A percentile compares a stretch with the other conserved stretches of the same genome.
phyloP scores from a whole-genome alignment of 1,139 yeast genomes.

The Hyphopichia burtonii region DNA sequence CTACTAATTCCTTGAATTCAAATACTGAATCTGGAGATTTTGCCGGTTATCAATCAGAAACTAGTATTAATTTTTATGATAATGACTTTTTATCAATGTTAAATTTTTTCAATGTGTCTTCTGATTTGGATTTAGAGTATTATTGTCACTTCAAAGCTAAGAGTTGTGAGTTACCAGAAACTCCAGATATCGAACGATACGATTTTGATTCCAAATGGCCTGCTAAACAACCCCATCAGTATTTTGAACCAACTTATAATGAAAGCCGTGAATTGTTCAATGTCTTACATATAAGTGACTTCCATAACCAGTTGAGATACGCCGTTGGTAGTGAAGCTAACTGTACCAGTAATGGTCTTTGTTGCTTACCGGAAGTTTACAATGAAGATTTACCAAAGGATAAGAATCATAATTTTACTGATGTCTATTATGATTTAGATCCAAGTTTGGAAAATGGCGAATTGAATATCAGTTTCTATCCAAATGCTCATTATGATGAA shows the following conservation, averaged over 20 bases:
- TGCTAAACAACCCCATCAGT: conserved; percentile 22
- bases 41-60: conserved; percentile 21
- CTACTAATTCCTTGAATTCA: conserved; percentile 27
- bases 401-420: conserved; percentile 32
- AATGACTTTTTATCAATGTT: conserved; percentile 41
- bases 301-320: conserved; percentile 61
- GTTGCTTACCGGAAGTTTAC: conserved; percentile 45
- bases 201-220: conserved; percentile 34
- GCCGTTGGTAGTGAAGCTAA: conserved; percentile 59
- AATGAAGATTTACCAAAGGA: conserved; percentile 27
- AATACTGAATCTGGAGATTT: conserved; percentile 17
- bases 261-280: conserved; percentile 38
- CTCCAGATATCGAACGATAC: conserved; percentile 25
- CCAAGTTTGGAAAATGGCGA: conserved; percentile 12
- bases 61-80: conserved; percentile 35
- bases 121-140: conserved; percentile 35
- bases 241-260: conserved; percentile 23
- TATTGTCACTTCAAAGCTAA: conserved; percentile 29
- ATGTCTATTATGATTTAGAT: conserved; percentile 17
- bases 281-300: conserved; percentile 66
- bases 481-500: conserved; percentile 36
- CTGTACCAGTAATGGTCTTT: conserved; percentile 53
- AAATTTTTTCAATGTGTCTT: conserved; percentile 33
- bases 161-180: conserved; percentile 29
- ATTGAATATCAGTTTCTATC: conserved; percentile 24